Evolutionary conservation across 1,284 basidiomycete species (phyloP), one percentile per base, ranked within the genome.

Genomic region (Apiotrichum siamense): DNA sequence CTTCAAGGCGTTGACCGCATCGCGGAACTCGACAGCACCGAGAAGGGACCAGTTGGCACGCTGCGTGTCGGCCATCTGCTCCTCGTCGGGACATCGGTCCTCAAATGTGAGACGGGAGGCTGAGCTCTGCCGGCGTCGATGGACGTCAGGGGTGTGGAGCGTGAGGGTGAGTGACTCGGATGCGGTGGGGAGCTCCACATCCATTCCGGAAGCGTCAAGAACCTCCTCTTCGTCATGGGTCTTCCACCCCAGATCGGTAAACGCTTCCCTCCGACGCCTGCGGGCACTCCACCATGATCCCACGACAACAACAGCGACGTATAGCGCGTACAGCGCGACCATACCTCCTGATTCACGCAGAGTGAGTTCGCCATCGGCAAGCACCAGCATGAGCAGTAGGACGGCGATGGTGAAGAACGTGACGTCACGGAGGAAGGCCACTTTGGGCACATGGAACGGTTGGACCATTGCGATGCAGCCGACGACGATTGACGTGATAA

Each of bases 391-490:
- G 3, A 93, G 78, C 13, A 88, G 64, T 9, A 77, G 60, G 33
- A 97, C 84, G 0, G 93, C 88, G 4, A 82, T 62, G 12, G 87
- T 85, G 75, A 97, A 97, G 78, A 97, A 97, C 18, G 87, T 84
- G 26, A 93, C 87, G 69, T 98, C 96, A 31, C 96, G 84, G 15
- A 96, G 75, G 74, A 98, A 97, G 0, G 88, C 84, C 33, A 79
- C 78, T 0, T 79, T 81, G 27, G 85, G 79, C 17, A 97, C 90
- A 57, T 82, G 80, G 75, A 98, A 98, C 0, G 92, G 91, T 54
- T 85, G 85, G 69, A 97, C 88, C 69, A 98, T 85, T 65, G 91
- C 93, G 83, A 98, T 96, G 17, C 87, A 87, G 7, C 94, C 94
- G 3, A 88, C 92, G 35, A 98, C 92, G 64, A 93, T 91, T 3